Conservation (phyloP, 1,139 yeast genomes). For the Saccharomyces hybrid region DNA sequence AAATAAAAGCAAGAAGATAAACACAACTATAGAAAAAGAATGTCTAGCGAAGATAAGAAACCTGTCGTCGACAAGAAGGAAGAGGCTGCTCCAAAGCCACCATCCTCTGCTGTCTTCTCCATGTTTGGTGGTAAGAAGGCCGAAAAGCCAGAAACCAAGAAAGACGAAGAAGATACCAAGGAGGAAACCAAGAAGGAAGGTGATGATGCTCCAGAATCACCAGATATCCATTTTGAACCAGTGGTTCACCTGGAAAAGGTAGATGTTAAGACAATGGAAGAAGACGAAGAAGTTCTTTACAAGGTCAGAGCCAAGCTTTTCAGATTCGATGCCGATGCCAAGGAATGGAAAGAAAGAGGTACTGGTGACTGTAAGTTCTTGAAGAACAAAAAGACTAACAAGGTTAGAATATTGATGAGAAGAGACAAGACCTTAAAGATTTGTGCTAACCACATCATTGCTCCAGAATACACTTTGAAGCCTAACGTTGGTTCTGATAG, state of each 20-base stretch:
- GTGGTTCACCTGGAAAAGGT: conserved; percentile 90
- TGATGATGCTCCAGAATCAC: conserved; percentile 78
- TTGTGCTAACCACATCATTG: conserved; percentile 92
- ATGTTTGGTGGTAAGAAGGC: conserved; percentile 85
- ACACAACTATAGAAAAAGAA: conserved; percentile 8
- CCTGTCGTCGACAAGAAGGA: conserved; percentile 18
- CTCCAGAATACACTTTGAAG: conserved; percentile 76
- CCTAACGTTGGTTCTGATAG: conserved; percentile 96
- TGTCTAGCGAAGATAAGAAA: conserved; percentile 30
- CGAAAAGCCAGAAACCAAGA: conserved; percentile 32
- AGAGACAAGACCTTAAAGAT: conserved; percentile 97
- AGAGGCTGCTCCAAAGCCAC: conserved; percentile 37
- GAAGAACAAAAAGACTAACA: conserved; percentile 72
- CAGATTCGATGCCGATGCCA: conserved; percentile 71
- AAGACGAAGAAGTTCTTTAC: conserved; percentile 80
- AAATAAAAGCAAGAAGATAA: background rate
- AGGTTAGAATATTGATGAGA: conserved; percentile 92
- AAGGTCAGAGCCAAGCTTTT: conserved; percentile 93
- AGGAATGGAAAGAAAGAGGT: conserved; percentile 99
- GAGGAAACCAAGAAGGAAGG: conserved; percentile 40
- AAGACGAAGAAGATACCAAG: conserved; percentile 31
- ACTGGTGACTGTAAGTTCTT: conserved; percentile 96
- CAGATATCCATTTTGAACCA: conserved; percentile 95
- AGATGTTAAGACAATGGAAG: conserved; percentile 95
- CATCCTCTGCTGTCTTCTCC: conserved; percentile 73